Percentiles rank a stretch among this genome's conserved stretches.
Conservation (phyloP, 805 yeast species). For the Sugiyamaella qingdaonensis region DNA sequence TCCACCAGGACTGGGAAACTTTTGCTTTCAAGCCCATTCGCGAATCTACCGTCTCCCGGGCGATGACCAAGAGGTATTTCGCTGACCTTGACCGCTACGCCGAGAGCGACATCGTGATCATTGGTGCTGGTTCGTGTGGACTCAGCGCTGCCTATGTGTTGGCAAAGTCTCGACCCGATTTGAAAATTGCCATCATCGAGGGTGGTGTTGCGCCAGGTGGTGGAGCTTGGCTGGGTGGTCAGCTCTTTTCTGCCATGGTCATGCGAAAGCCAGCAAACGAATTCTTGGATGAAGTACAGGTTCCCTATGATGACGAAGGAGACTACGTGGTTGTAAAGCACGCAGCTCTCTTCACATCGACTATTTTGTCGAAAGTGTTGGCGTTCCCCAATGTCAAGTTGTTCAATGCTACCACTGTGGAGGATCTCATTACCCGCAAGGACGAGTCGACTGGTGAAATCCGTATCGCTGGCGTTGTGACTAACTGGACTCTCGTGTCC, state of each 20-base stretch:
- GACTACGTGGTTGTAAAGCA: slow-evolving; percentile 77
- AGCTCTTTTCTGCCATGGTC: slow-evolving; percentile 72
- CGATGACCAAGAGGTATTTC: slow-evolving; percentile 73
- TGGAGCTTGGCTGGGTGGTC: slow-evolving; percentile 77
- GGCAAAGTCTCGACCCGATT: slow-evolving; percentile 70
- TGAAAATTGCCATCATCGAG: slow-evolving; percentile 69
- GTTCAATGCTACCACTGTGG: slow-evolving; percentile 78
- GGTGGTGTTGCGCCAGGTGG: slow-evolving; percentile 77
- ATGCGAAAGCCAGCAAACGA: slow-evolving; percentile 74
- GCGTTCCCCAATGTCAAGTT: slow-evolving; percentile 69
- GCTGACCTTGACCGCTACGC: slow-evolving; percentile 69
- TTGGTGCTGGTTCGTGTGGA: slow-evolving; percentile 79
- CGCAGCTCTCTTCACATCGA: slow-evolving; percentile 72
- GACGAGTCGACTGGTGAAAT: slow-evolving; percentile 52
- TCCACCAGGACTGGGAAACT: slow-evolving; percentile 52
- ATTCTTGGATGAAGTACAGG: slow-evolving; percentile 58
- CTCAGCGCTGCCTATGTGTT: slow-evolving; percentile 69
- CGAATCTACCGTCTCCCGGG: slow-evolving; percentile 74
- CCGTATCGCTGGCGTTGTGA: slow-evolving; percentile 73
- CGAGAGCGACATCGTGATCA: slow-evolving; percentile 67
- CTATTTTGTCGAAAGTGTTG: slow-evolving; percentile 63
- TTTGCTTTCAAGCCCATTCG: slow-evolving; percentile 69
- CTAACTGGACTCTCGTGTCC: slow-evolving; percentile 77
- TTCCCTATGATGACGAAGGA: slow-evolving; percentile 74
- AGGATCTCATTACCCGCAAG: slow-evolving; percentile 70